phyloP scores from a whole-genome alignment of 768 basidiomycete species.

The Kondoa malvinella region DNA sequence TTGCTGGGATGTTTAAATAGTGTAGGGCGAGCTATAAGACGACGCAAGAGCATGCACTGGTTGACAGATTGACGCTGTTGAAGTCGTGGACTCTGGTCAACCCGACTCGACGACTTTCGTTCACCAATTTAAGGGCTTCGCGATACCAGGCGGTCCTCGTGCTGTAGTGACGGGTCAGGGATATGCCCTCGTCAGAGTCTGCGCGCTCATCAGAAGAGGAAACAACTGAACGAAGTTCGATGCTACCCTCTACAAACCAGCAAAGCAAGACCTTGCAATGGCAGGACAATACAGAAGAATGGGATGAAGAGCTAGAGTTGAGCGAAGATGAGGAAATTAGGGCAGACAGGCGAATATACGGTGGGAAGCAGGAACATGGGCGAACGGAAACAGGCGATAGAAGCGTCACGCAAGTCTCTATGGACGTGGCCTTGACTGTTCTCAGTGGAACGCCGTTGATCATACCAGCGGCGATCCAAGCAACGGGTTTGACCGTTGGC shows the following conservation, averaged over 20 bases:
- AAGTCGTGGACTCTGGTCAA: too few species aligned
- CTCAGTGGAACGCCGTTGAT: conserved; percentile 3
- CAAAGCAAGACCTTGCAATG: too few species aligned
- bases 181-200: too few species aligned
- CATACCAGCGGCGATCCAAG: conserved; percentile 11
- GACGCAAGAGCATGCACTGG: not conserved
- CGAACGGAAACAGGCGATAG: not conserved
- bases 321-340: not conserved
- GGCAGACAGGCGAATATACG: not conserved
- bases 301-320: not conserved
- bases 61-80: too few species aligned
- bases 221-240: not conserved
- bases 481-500: conserved; percentile 13
- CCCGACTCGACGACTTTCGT: too few species aligned
- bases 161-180: too few species aligned
- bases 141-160: too few species aligned
- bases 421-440: not conserved
- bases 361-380: not conserved
- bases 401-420: not conserved
- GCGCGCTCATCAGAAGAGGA: too few species aligned
- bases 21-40: not conserved
- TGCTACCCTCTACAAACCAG: too few species aligned
- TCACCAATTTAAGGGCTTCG: too few species aligned
- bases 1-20: too few species aligned
- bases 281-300: not conserved